Evolutionary conservation across 176 grass and related monocot genomes (phyloP).

Genomic region (Avena insularis): DNA sequence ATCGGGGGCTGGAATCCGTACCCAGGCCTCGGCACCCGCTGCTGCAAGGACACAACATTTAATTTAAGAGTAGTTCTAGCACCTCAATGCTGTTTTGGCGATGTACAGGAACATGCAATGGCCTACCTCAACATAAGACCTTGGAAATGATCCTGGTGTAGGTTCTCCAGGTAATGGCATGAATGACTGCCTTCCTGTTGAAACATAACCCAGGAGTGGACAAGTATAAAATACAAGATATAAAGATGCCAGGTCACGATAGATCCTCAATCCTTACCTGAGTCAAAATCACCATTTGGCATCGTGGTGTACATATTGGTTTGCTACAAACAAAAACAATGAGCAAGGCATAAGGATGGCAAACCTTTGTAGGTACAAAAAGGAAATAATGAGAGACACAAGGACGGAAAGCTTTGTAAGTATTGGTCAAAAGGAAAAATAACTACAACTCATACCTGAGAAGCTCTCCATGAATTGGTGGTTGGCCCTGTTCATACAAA

Average conservation of each 20-base stretch:
- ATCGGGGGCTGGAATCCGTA: slow-evolving; percentile 53
- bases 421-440: not conserved
- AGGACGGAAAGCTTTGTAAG: not conserved
- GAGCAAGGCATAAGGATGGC: not conserved
- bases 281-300: slow-evolving; percentile 58
- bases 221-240: not conserved
- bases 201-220: slow-evolving; percentile 36
- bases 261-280: slow-evolving; percentile 42
- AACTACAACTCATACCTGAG: slow-evolving; percentile 59
- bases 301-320: slow-evolving; percentile 47
- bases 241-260: not conserved
- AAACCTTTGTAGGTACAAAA: not conserved
- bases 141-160: slow-evolving; percentile 46
- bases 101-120: not conserved
- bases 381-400: not conserved
- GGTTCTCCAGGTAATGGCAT: slow-evolving; percentile 47
- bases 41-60: slow-evolving; percentile 36
- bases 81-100: not conserved
- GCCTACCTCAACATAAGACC: slow-evolving; percentile 59
- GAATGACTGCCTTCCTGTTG: slow-evolving; percentile 63
- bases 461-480: slow-evolving; percentile 67
- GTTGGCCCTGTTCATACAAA: slow-evolving; percentile 51
- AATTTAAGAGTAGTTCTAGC: not conserved
- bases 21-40: slow-evolving; percentile 51
- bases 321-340: slow-evolving; percentile 54